phyloP scores from a whole-genome alignment of 805 yeast species.

The Candida ficus region DNA sequence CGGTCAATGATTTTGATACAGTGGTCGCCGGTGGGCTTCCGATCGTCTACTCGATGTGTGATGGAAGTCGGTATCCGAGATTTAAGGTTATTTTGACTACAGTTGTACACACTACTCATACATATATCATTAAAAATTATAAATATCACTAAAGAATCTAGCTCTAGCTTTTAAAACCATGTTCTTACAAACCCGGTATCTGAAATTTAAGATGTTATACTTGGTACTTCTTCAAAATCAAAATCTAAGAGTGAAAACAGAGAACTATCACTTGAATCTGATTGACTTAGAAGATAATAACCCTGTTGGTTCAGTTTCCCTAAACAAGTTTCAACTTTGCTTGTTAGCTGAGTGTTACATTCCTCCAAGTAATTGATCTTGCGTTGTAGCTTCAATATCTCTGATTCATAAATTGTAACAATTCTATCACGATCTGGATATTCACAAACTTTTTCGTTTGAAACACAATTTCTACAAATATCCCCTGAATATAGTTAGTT shows the following conservation, averaged over 20 bases:
- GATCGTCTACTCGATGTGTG: too few relatives aligned
- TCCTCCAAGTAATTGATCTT: conserved; percentile 12
- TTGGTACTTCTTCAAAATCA: conserved; percentile 21
- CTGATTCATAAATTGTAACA: conserved; percentile 20
- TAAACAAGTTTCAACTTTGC: not conserved
- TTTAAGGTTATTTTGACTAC: too few relatives aligned
- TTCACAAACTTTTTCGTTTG: conserved; percentile 12
- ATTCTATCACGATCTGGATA: conserved; percentile 20
- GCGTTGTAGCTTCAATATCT: conserved; percentile 15
- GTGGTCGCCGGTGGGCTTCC: too few relatives aligned
- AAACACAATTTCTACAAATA: conserved; percentile 19
- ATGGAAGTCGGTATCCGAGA: too few relatives aligned
- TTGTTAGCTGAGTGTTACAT: not conserved
- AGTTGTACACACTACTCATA: too few relatives aligned
- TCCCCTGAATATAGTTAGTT: conserved; percentile 4
- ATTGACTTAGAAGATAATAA: conserved; percentile 18
- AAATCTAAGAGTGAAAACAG: conserved; percentile 21
- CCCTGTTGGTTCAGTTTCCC: conserved; percentile 11
- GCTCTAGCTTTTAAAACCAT: too few relatives aligned
- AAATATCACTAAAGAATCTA: too few relatives aligned
- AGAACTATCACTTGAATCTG: conserved; percentile 21
- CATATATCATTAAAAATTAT: too few relatives aligned
- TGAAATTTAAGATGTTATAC: too few relatives aligned
- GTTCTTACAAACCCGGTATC: too few relatives aligned
- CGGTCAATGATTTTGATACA: too few relatives aligned